phyloP scores from a whole-genome alignment of 2,329 filamentous ascomycete species.

The Aureobasidium lini region DNA sequence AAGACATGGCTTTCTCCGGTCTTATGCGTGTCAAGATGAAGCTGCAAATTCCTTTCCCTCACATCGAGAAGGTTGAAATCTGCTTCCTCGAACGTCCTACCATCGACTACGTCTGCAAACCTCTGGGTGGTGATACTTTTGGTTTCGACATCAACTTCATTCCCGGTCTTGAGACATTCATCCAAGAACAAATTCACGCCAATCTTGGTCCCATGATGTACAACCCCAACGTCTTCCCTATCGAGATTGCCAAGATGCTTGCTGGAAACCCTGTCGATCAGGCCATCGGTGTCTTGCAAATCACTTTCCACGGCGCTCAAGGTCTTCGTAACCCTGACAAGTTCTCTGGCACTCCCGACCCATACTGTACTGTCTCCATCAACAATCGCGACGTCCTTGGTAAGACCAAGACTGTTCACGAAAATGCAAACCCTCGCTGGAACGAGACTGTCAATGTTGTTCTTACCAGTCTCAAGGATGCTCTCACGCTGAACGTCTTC shows the following conservation, averaged over 20 bases:
- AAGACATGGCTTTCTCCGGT: constrained; percentile 93
- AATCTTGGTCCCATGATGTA: constrained; percentile 98
- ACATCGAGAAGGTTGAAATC: constrained; percentile 90
- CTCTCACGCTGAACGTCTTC: constrained; percentile 74
- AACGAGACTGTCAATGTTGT: constrained; percentile 96
- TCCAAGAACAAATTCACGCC: constrained; percentile 90
- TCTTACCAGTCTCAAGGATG: constrained; percentile 81
- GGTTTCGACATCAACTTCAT: constrained; percentile 99
- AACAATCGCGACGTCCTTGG: constrained; percentile 76
- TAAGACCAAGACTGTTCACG: constrained; percentile 78
- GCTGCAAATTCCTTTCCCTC: constrained; percentile 89
- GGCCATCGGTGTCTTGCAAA: constrained; percentile 85
- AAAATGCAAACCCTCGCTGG: constrained; percentile 84
- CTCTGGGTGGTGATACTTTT: constrained; percentile 86
- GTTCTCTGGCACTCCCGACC: constrained; percentile 85
- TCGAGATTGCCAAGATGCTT: constrained; percentile 97
- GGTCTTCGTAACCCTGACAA: constrained; percentile 94
- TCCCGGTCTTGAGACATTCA: constrained; percentile 86
- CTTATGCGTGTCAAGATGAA: constrained; percentile 97
- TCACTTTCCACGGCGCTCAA: constrained; percentile 84
- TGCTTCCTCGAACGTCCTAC: constrained; percentile 83
- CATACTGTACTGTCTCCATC: constrained; percentile 77
- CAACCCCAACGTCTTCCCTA: constrained; percentile 91
- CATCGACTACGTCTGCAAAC: constrained; percentile 97
- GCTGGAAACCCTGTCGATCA: constrained; percentile 90